These are phyloP conservation scores for Cryoendolithus antarcticus DNA, from an alignment of 2,329 filamentous ascomycete genomes.

Conservation along the genomic window DNA sequence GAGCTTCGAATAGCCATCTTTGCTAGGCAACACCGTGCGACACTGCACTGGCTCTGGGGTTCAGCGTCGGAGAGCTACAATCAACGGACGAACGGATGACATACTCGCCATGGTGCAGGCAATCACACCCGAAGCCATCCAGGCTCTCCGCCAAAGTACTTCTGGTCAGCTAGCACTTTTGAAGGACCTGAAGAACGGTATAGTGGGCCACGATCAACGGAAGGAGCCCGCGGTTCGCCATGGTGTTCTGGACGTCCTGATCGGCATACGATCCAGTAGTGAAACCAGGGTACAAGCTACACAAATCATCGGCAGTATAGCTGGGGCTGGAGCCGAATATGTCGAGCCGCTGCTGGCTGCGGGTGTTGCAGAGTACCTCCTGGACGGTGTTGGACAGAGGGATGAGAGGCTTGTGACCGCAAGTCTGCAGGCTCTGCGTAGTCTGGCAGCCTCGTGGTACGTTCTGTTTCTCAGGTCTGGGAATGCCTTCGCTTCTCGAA, in stretches of 20 bases:
- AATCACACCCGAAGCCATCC: conserved; percentile 7
- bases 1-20: too few species aligned
- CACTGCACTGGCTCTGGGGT: too few species aligned
- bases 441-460: conserved; percentile 51
- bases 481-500: too few species aligned
- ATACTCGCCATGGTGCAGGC: conserved; percentile 7
- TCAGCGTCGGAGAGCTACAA: too few species aligned
- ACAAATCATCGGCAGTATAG: conserved; percentile 72
- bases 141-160: conserved; percentile 10
- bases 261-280: conserved; percentile 38
- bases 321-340: conserved; percentile 79
- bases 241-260: conserved; percentile 54
- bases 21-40: too few species aligned
- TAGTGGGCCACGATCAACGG: conserved; percentile 74
- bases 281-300: conserved; percentile 64
- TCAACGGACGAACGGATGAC: too few species aligned
- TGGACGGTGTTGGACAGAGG: conserved; percentile 23
- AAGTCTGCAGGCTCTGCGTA: conserved; percentile 61
- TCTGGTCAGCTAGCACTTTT: conserved; percentile 36
- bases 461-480: too few species aligned
- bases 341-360: conserved; percentile 60
- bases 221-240: conserved; percentile 66
- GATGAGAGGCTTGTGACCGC: conserved; percentile 49
- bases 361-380: conserved; percentile 51
- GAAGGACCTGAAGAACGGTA: conserved; percentile 70